Percentiles rank a stretch among this genome's conserved stretches.
Evolutionary conservation across 108 stramenopile genomes (phyloP).

Genomic region (Aurantiochytrium sp.): DNA sequence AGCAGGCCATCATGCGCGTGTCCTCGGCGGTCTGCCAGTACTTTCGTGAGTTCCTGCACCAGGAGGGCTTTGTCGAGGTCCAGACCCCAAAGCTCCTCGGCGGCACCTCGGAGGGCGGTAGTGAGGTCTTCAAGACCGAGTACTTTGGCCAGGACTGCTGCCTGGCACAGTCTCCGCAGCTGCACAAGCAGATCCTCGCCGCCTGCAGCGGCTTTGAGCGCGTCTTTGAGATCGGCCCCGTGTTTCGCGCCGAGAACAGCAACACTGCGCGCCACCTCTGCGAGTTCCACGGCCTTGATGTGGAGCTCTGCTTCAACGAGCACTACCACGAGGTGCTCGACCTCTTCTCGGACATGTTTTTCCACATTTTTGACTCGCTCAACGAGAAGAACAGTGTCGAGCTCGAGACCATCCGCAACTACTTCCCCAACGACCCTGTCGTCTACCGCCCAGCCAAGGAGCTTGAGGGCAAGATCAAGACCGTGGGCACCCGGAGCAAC

Average conservation of each 20-base stretch:
- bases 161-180: conserved; percentile 95
- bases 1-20: conserved; percentile 94
- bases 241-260: conserved; percentile 97
- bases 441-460: conserved; percentile 61
- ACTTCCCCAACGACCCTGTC: conserved; percentile 94
- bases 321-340: conserved; percentile 98
- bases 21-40: conserved; percentile 87
- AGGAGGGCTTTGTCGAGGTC: conserved; percentile 88
- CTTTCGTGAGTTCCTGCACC: conserved; percentile 83
- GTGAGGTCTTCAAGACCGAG: conserved; percentile 87
- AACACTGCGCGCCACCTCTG: conserved; percentile 95
- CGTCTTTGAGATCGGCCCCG: conserved; percentile 96
- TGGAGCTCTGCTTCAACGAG: conserved; percentile 97
- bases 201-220: conserved; percentile 97
- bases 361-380: conserved; percentile 91
- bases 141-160: conserved; percentile 93
- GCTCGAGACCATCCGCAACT: conserved; percentile 79
- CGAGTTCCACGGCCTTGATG: conserved; percentile 97
- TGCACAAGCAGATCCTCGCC: conserved; percentile 96
- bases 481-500: not conserved
- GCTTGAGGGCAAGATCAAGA: conserved; percentile 16
- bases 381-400: conserved; percentile 76
- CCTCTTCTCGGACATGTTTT: conserved; percentile 89
- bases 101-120: conserved; percentile 94
- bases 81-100: conserved; percentile 95